Percentiles rank a stretch among this genome's conserved stretches.
Conservation (phyloP, 441 rosid genomes). For the Viola pubescens region DNA sequence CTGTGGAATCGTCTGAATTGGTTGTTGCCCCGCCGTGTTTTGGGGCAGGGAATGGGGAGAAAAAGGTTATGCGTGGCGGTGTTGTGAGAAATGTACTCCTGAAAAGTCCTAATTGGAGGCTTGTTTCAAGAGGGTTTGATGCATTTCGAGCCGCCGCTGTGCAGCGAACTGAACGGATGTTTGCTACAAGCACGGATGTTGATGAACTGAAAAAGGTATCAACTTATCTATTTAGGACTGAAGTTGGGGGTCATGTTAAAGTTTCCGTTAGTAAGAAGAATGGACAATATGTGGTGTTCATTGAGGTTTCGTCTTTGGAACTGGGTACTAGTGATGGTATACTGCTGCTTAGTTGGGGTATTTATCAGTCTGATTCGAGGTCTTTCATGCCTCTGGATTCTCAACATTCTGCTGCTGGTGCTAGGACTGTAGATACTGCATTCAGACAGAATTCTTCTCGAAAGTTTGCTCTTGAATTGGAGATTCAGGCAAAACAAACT, state of each 20-base stretch:
- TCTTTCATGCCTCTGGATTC: conserved; percentile 42
- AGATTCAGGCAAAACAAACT: conserved; percentile 52
- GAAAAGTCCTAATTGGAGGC: conserved; percentile 10
- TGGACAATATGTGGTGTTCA: conserved; percentile 38
- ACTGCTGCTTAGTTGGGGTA: conserved; percentile 57
- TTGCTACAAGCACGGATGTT: conserved; percentile 28
- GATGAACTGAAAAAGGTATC: conserved; percentile 34
- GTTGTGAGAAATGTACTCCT: conserved; percentile 11
- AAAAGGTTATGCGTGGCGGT: conserved; percentile 23
- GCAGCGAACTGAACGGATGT: conserved; percentile 31
- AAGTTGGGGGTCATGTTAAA: conserved; percentile 55
- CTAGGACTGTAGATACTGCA: conserved; percentile 37
- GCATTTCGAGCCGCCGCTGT: conserved; percentile 34
- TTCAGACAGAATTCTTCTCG: conserved; percentile 37
- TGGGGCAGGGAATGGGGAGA: conserved; percentile 22
- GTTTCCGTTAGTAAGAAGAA: conserved; percentile 47
- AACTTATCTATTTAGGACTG: conserved; percentile 60
- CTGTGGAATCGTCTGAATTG: conserved; percentile 27
- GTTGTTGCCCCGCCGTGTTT: conserved; percentile 19
- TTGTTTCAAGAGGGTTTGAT: conserved; percentile 35
- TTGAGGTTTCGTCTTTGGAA: conserved; percentile 56
- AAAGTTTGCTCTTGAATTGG: conserved; percentile 46
- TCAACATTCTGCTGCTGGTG: conserved; percentile 24
- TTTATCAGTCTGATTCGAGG: conserved; percentile 58
- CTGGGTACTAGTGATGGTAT: conserved; percentile 23